These are phyloP conservation scores for Neospermospora avenae DNA, from an alignment of 2,329 filamentous ascomycete genomes.

Conservation along the genomic window DNA sequence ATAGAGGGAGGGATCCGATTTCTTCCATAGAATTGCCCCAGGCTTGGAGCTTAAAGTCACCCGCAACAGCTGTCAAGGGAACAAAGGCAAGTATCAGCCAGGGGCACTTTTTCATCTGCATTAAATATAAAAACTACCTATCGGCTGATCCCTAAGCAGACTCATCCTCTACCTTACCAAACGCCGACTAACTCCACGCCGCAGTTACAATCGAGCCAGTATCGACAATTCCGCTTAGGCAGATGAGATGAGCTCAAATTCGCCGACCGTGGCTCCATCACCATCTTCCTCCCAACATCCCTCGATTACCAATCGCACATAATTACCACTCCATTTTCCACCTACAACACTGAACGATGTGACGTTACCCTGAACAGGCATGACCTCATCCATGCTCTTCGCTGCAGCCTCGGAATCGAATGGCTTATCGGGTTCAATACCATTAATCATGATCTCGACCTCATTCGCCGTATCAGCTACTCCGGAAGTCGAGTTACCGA, in stretches of 20 bases:
- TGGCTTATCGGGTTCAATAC: conserved; percentile 26
- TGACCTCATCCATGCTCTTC: conserved; percentile 15
- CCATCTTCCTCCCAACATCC: conserved; percentile 44
- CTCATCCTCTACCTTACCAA: too few relatives aligned
- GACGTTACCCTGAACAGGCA: conserved; percentile 32
- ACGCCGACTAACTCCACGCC: background rate
- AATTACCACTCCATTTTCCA: conserved; percentile 32
- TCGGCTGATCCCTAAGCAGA: background rate
- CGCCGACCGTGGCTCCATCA: conserved; percentile 49
- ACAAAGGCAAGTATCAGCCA: background rate
- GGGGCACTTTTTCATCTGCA: background rate
- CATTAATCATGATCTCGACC: conserved; percentile 21
- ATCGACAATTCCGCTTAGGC: background rate
- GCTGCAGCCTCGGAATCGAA: conserved; percentile 22
- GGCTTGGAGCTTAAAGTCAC: too few relatives aligned
- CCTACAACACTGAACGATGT: conserved; percentile 29
- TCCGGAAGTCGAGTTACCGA: conserved; percentile 42
- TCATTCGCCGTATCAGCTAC: conserved; percentile 16
- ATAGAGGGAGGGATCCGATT: too few relatives aligned
- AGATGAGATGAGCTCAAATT: conserved; percentile 40
- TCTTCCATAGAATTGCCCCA: too few relatives aligned
- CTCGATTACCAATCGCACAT: conserved; percentile 41
- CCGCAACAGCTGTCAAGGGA: too few relatives aligned
- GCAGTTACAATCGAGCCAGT: background rate
- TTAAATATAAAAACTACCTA: background rate